A percentile compares a stretch with the other conserved stretches of the same genome.
These are phyloP conservation scores for Daucus carota DNA, from an alignment of 129 eudicot genomes.

Conservation along the genomic window DH1_v3.0 NC_030382.2:49285501-49286000, in stretches of 20 bases:
- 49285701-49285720: slow-evolving; percentile 80
- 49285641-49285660: slow-evolving; percentile 57
- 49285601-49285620: slow-evolving; percentile 51
- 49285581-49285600: slow-evolving; percentile 27
- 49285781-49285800: slow-evolving; percentile 79
- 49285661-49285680: slow-evolving; percentile 63
- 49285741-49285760: slow-evolving; percentile 63
- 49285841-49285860: slow-evolving; percentile 71
- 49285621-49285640: slow-evolving; percentile 82
- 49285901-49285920: slow-evolving; percentile 58
- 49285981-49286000: slow-evolving; percentile 68
- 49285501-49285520: slow-evolving; percentile 60
- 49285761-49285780: slow-evolving; percentile 71
- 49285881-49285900: slow-evolving; percentile 85
- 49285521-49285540: slow-evolving; percentile 57
- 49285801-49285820: slow-evolving; percentile 63
- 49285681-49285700: slow-evolving; percentile 21
- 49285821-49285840: slow-evolving; percentile 63
- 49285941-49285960: slow-evolving; percentile 81
- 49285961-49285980: slow-evolving; percentile 35
- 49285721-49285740: slow-evolving; percentile 79
- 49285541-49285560: slow-evolving; percentile 44
- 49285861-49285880: slow-evolving; percentile 59
- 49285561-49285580: slow-evolving; percentile 37
- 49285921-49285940: slow-evolving; percentile 55